These are phyloP conservation scores for Crithidia bombi DNA, from an alignment of 208 protist genomes.

Conservation along the genomic window DNA sequence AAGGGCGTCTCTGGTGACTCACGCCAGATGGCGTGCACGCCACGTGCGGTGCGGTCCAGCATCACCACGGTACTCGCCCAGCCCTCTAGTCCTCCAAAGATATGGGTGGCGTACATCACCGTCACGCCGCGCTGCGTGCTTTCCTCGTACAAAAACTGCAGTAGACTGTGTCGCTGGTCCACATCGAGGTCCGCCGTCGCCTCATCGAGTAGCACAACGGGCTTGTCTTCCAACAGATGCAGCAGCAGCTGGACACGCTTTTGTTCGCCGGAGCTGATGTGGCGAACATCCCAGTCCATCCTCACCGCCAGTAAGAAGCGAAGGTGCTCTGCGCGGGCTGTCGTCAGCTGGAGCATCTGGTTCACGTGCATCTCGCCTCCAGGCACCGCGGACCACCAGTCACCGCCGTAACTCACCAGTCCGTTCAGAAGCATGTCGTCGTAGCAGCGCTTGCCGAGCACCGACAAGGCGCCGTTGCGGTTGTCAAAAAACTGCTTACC, in stretches of 20 bases:
- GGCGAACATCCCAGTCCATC: constrained; percentile 83
- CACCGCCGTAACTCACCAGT: constrained; percentile 62
- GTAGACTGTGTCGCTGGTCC: constrained; percentile 78
- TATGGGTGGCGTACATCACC: constrained; percentile 92
- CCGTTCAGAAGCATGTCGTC: constrained; percentile 84
- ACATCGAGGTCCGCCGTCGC: constrained; percentile 93
- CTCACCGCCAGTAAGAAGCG: constrained; percentile 71
- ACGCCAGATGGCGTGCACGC: constrained; percentile 48
- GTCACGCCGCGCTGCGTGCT: constrained; percentile 80
- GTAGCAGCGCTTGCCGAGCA: constrained; percentile 71
- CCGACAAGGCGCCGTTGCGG: constrained; percentile 46
- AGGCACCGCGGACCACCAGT: constrained; percentile 80
- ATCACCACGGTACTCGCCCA: constrained; percentile 80
- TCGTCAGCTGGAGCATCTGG: constrained; percentile 63
- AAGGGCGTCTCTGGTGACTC: constrained; percentile 25
- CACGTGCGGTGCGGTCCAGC: constrained; percentile 63
- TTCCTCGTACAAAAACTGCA: constrained; percentile 85
- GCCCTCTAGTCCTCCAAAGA: constrained; percentile 89
- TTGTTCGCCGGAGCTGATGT: constrained; percentile 84
- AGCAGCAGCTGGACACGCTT: constrained; percentile 91
- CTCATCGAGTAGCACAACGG: constrained; percentile 90
- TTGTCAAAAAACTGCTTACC: constrained; percentile 88
- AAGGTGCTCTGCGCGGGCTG: constrained; percentile 55
- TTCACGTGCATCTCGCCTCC: constrained; percentile 75
- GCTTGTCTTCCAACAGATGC: constrained; percentile 53